A percentile compares a stretch with the other conserved stretches of the same genome.
phyloP scores from a whole-genome alignment of 1,284 basidiomycete genomes.

The Ganoderma boninense region DNA sequence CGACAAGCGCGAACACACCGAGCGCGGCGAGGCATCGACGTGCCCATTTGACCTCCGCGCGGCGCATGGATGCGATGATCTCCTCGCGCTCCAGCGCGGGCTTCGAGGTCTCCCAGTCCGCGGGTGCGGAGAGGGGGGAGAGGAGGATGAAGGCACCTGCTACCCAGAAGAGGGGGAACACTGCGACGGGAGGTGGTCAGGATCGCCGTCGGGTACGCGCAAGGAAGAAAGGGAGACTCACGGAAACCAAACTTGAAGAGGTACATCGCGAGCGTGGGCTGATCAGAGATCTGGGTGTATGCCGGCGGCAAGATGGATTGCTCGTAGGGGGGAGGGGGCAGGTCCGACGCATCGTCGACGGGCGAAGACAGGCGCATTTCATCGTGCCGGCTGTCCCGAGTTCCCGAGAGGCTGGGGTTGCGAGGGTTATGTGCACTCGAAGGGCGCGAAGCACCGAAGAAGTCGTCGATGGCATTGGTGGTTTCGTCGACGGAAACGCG shows the following conservation, averaged over 20 bases:
- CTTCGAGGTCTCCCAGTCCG: constrained; percentile 49
- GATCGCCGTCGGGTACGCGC: not conserved
- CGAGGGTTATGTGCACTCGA: constrained; percentile 8
- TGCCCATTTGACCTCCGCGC: constrained; percentile 52
- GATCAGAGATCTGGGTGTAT: constrained; percentile 38
- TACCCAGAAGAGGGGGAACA: constrained; percentile 55
- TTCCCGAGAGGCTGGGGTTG: constrained; percentile 32
- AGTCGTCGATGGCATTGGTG: constrained; percentile 39
- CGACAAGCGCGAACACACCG: constrained; percentile 3
- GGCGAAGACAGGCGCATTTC: constrained; percentile 13
- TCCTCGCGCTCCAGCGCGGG: constrained; percentile 47
- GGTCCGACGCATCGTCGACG: constrained; percentile 21
- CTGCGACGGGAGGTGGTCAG: constrained; percentile 31
- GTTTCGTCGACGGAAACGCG: constrained; percentile 22
- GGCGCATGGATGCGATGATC: constrained; percentile 47
- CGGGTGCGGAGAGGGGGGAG: constrained; percentile 46
- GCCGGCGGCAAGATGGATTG: constrained; percentile 35
- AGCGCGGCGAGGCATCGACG: constrained; percentile 44
- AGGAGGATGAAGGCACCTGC: constrained; percentile 49
- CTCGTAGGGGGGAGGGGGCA: constrained; percentile 38
- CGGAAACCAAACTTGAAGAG: constrained; percentile 46
- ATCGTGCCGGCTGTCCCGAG: constrained; percentile 42
- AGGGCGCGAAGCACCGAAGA: constrained; percentile 39
- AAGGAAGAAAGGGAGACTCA: constrained; percentile 21
- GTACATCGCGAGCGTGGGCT: constrained; percentile 44